phyloP scores from a whole-genome alignment of 257 asterid species.

The Capsicum baccatum region DNA sequence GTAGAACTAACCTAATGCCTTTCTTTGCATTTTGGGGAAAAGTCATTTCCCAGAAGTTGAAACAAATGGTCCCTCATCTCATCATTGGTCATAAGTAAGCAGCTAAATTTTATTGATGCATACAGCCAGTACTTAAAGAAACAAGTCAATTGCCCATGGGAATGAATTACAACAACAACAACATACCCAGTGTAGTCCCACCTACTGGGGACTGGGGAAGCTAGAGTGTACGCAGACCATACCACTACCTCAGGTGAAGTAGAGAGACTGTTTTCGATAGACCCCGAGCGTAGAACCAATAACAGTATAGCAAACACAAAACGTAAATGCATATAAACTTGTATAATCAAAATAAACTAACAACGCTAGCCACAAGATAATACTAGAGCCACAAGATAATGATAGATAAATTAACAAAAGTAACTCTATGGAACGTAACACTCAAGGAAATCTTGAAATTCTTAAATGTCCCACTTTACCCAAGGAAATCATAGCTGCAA shows the following conservation, averaged over 20 bases:
- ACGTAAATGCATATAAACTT: neutral
- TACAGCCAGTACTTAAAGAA: constrained; percentile 92
- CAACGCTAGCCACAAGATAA: no score
- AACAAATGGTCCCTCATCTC: constrained; percentile 96
- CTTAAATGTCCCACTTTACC: neutral
- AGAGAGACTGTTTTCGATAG: no score
- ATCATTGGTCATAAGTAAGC: constrained; percentile 83
- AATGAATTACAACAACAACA: constrained; percentile 41
- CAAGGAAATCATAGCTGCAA: neutral
- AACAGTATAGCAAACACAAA: no score
- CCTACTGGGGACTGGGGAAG: no score
- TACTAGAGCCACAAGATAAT: neutral
- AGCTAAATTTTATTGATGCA: constrained; percentile 79
- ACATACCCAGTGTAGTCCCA: no score
- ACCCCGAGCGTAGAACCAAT: no score
- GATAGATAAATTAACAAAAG: neutral
- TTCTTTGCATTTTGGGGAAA: constrained; percentile 67
- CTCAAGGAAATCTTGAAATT: neutral
- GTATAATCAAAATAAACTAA: no score
- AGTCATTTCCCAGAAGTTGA: constrained; percentile 67
- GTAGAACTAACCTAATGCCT: constrained; percentile 74
- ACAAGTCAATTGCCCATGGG: constrained; percentile 31
- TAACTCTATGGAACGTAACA: neutral
- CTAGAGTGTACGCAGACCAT: no score
- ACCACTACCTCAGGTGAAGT: no score